These are phyloP conservation scores for Gossypioides kirkii DNA, from an alignment of 345 rosid species.

Conservation along the genomic window DNA sequence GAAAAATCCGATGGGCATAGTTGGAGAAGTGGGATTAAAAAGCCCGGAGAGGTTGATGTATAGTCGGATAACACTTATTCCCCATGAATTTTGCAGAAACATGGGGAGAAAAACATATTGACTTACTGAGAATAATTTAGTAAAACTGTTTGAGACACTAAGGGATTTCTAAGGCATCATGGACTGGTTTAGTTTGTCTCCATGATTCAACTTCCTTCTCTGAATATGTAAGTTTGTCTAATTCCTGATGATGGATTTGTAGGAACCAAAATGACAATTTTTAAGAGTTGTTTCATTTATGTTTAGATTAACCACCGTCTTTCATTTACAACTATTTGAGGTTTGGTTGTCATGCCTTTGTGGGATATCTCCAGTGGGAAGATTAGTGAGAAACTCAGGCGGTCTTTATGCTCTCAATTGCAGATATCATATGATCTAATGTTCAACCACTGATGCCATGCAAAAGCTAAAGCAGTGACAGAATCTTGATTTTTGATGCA, in stretches of 20 bases:
- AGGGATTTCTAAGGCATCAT: too few relatives aligned
- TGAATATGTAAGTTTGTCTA: background rate
- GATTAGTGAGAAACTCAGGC: too few relatives aligned
- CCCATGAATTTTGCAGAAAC: slow-evolving; percentile 12
- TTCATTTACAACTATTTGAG: background rate
- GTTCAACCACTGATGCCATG: too few relatives aligned
- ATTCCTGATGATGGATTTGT: slow-evolving; percentile 7
- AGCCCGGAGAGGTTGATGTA: slow-evolving; percentile 8
- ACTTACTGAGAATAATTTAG: slow-evolving; percentile 7
- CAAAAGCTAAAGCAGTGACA: too few relatives aligned
- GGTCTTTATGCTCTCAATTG: too few relatives aligned
- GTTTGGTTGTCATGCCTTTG: too few relatives aligned
- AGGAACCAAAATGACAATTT: slow-evolving; percentile 4
- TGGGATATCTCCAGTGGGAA: too few relatives aligned
- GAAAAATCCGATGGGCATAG: slow-evolving; percentile 53
- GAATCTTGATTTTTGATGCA: background rate
- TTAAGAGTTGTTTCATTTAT: slow-evolving; percentile 1
- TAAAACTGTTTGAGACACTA: background rate
- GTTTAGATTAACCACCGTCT: background rate
- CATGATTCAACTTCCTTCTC: background rate
- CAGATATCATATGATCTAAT: too few relatives aligned
- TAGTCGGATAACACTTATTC: slow-evolving; percentile 12
- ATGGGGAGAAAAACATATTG: background rate
- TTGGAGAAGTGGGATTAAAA: slow-evolving; percentile 30
- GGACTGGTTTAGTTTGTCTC: slow-evolving; percentile 2